Base-by-base conservation (phyloP, 805 yeast genomes). In the Scheffersomyces stipitis region DNA sequence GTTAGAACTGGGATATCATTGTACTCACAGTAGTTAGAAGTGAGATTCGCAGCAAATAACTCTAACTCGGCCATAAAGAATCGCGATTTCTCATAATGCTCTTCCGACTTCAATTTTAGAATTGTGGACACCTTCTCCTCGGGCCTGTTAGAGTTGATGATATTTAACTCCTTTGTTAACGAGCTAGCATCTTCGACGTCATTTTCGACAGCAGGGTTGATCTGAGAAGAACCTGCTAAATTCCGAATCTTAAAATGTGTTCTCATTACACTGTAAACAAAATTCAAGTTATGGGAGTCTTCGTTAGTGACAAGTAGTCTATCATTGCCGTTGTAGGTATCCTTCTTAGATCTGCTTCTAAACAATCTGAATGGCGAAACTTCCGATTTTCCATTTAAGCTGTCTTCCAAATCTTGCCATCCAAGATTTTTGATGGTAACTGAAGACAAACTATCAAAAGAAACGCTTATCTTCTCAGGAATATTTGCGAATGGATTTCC, bases 211-310 rank as follows among this genome's bases (percentile, higher is more conserved):
- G 36, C 18, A 4, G 41, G 49, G 31, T 48, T 41, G 2, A 40
- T 15, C 8, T 41, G 41, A 4, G 56, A 41, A 3, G 64, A 69
- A 1, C 64, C 63, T 24, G 49, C 48, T 6, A 58, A 37, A 40
- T 64, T 62, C 18, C 73, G 37, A 3, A 50, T 37, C 33, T 55
- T 59, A 40, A 60, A 58, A 45, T 65, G 66, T 8, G 59, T 52
- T 28, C 52, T 55, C 43, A 67, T 37, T 5, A 63, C 49, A 28
- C 54, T 58, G 43, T 57, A 48, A 16, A 66, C 54, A 41, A 63
- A 58, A 15, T 58, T 56, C 15, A 69, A 26, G 33, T 61, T 55
- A 35, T 64, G 64, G 15, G 46, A 42, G 39, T 67, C 73, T 7
- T 46, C 48, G 4, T 47, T 45, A 15, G 37, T 46, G 8, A 64